Evolutionary conservation across 2,329 filamentous ascomycete genomes (phyloP), one percentile per base, ranked within the genome.

Genomic region (Diaporthe aspalathi): DNA sequence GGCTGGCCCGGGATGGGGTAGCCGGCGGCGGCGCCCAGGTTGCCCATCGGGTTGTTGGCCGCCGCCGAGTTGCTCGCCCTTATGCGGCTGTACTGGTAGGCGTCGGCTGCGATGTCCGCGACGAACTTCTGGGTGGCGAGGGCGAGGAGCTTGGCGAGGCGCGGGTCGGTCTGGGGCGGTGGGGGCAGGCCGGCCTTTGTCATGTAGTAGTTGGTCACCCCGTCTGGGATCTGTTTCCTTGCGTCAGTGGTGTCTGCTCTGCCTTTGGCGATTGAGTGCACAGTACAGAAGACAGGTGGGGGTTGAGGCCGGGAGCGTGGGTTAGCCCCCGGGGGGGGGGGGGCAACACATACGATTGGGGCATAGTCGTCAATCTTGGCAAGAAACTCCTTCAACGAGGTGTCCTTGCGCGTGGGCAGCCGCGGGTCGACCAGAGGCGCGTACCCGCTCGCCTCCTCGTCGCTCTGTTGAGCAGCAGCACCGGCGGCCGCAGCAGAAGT

Each of bases 61-160:
- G 93, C 95, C 32, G 88, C 91, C 71, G 92, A 94, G 79, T 96
- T 97, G 27, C 93, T 95, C n/a, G 94, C 93, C 50, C 96, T 92
- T 78, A 99, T 98, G 67, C 95, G 94, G 73, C 93, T 94, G 86
- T 98, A 98, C 83, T 99, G 96, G 82, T 99, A 99, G 3, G 96
- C 94, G 81, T 99, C 96, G 70, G 96, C 95, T 1, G 96, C 96
- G 75, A 99, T 94, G 81, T 99, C 96, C 72, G 96, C 95, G 77
- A 99, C 93, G 86, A 99, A 99, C 81, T 99, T 99, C 80, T 99
- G 96, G 0, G 96, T 97, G n/a, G 96, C 96, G 11, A 99, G 92
- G 2, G 96, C 95, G 53, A 99, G 92, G 3, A 99, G 92, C 60
- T 95, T 94, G 27, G 95, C 94, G 35, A 99, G 92, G 71, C 95